Base-by-base conservation (phyloP, 73 alveolate genomes). In the Paramecium primaurelia region DNA sequence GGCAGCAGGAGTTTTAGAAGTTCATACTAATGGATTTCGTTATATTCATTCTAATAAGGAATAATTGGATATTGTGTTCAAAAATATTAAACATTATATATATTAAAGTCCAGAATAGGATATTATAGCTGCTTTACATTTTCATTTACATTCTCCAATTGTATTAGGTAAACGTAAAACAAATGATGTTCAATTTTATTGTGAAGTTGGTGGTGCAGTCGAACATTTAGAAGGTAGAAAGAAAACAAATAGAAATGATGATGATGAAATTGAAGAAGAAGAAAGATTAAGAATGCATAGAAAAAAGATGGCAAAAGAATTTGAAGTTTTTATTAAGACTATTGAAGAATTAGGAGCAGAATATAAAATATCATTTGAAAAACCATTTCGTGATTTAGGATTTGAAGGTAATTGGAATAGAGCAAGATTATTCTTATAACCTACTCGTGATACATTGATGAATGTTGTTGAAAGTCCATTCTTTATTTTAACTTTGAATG, bases 231-330 rank as follows among this genome's bases (percentile, higher is more conserved):
- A 97, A 59, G 93, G 92, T 51, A 94, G 87, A 45, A 93, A 93
- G 58, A 95, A 94, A 77, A 95, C 96, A 30, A 85, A 96, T 49
- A 91, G 95, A 83, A 95, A 95, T 87, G 99, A 98, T 87, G 94
- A 94, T 86, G 99, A 98, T 64, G 99, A 98, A 93, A 93, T 96
- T 58, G 99, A 98, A 85, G 96, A 96, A 93, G 99, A 98, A 89
- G 96, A 97, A 92, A 97, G 97, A 91, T 99, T 96, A 77, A 92
- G 97, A 86, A 88, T 94, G 88, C 94, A 92, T 49, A 98, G 95
- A 77, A 96, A 77, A 64, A 94, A 93, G 85, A 96, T 98, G 77
- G 96, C 96, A 75, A 94, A 86, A 68, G 97, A 93, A 85, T 98
- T 98, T 86, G 95, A 95, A 59, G 96, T 93, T 7, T 98, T 98